These are phyloP conservation scores for Candida verbasci DNA, from an alignment of 805 yeast genomes.

Conservation along the genomic window DNA sequence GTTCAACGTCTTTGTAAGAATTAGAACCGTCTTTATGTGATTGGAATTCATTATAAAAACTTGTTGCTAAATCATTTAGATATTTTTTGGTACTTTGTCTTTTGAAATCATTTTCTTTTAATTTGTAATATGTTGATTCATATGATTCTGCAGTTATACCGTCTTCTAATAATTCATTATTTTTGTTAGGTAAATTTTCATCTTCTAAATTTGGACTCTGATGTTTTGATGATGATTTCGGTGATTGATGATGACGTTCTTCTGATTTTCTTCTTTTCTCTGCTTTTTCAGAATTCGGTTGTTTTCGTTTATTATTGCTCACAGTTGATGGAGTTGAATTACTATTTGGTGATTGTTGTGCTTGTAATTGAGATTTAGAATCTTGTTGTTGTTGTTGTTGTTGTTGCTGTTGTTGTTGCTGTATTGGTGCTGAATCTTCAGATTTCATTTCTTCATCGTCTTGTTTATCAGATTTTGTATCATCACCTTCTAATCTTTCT, in stretches of 20 bases:
- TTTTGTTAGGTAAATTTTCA: constrained; percentile 33
- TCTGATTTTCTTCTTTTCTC: constrained; percentile 10
- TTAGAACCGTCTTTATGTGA: constrained; percentile 6
- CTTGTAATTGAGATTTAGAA: neutral
- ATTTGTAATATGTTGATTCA: constrained; percentile 48
- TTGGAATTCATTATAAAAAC: constrained; percentile 10
- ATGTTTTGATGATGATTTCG: neutral
- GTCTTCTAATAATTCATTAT: constrained; percentile 38
- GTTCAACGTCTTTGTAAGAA: constrained; percentile 12
- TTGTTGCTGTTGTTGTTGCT: no score
- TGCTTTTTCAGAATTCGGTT: constrained; percentile 14
- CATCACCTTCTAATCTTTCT: constrained; percentile 23
- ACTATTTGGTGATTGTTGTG: neutral
- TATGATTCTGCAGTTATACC: constrained; percentile 43
- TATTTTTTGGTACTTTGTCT: constrained; percentile 25
- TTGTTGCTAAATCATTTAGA: constrained; percentile 19
- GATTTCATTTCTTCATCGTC: constrained; percentile 2
- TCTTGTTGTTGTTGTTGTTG: neutral
- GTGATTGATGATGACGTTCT: constrained; percentile 2
- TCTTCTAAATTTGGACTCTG: constrained; percentile 2
- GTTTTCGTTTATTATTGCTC: constrained; percentile 13
- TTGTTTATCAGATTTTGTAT: constrained; percentile 2
- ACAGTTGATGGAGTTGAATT: constrained; percentile 3
- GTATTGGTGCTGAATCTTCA: no score
- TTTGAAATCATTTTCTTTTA: constrained; percentile 44